Evolutionary conservation across 2,329 filamentous ascomycete genomes (phyloP), one percentile per base, ranked within the genome.

Genomic region (Bipolaris zeicola): DNA sequence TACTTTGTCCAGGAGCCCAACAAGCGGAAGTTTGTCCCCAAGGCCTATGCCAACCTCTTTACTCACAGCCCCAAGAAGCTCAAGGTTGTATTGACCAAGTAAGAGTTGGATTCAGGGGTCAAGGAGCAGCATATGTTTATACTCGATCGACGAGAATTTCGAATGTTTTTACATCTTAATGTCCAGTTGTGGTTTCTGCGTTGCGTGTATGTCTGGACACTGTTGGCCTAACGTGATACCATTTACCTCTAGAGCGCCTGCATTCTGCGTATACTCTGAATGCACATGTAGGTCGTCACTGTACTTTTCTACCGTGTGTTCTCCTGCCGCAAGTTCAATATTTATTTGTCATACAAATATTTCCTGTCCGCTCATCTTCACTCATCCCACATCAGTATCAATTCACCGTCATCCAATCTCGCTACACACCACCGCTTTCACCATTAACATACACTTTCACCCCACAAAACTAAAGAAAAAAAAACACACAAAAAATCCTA

Each of bases 1-100:
- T 99, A 96, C 79, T 98, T 95, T 76, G 93, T 99, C 22, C 95
- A 98, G 82, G 95, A 98, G 80, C 94, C 95, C 34, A 96, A 97
- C 73, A 86, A 87, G 78, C 87, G 95, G 74, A 90, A 89, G 73
- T 89, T 97, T 69, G 81, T 87, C 14, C 91, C 92, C 59, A 99
- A 99, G 86, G 90, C 91, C 10, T 99, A 99, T 77, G 94, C 95
- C 59, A 96, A 96, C 79, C 96, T 98, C 82, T 99, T 98, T 79
- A 75, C 93, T 62, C 93, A 96, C 81, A 87, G 87, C 61, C 81
- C 90, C 11, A 89, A 86, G 78, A 95, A 94, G 85, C 82, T 98
- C 76, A 98, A 97, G 64, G 83, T 89, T 61, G 84, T 94, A 61
- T 83, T 85, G 61, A 87, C 90, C 58, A 94, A 97, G 77, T 91